Conservation (phyloP, 495 filamentous ascomycete species). For the Penicillium daleae region DNA sequence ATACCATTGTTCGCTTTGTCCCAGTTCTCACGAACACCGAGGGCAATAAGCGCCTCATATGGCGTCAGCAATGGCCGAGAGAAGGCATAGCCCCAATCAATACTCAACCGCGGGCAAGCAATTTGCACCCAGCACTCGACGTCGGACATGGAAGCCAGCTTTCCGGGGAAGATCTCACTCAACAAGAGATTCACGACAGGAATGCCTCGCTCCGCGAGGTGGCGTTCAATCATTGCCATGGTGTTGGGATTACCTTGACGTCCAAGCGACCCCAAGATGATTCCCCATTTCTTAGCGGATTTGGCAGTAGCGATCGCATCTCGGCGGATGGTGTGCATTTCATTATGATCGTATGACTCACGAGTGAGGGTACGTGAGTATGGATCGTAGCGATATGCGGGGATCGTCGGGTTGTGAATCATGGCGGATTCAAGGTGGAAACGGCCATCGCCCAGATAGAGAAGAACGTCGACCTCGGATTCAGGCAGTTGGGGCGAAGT, state of each 20-base stretch:
- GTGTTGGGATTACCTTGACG: constrained; percentile 96
- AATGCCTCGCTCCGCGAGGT: constrained; percentile 67
- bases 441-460: constrained; percentile 94
- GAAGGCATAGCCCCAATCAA: constrained; percentile 99
- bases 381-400: constrained; percentile 95
- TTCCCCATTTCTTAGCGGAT: constrained; percentile 82
- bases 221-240: constrained; percentile 79
- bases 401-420: constrained; percentile 92
- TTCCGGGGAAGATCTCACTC: constrained; percentile 94
- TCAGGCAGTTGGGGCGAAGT: constrained; percentile 77
- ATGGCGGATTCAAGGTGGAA: constrained; percentile 98
- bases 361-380: constrained; percentile 90
- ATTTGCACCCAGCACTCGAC: constrained; percentile 98
- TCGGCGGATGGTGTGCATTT: constrained; percentile 80
- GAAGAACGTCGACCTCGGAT: constrained; percentile 68
- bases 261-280: constrained; percentile 91
- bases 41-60: constrained; percentile 89
- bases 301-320: constrained; percentile 76
- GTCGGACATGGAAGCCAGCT: constrained; percentile 87
- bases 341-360: constrained; percentile 85
- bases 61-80: constrained; percentile 84
- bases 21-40: constrained; percentile 80
- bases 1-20: constrained; percentile 63
- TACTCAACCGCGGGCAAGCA: constrained; percentile 90
- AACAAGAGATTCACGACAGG: constrained; percentile 82